Base-by-base conservation (phyloP, 1,139 yeast species). In the Sugiyamaella castrensis region DNA sequence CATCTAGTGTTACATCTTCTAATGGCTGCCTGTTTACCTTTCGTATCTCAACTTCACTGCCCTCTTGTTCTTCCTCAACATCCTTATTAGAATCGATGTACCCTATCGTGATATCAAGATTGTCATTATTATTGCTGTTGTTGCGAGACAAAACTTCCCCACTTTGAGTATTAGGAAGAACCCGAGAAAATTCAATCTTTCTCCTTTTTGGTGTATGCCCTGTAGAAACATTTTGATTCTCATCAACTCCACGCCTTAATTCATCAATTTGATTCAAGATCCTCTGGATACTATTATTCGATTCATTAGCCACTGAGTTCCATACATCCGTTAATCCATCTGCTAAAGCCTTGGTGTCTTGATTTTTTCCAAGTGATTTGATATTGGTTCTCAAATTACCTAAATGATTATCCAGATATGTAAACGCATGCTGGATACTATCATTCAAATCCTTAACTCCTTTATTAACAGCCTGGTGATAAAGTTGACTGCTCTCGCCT, bases 181-280 rank as follows among this genome's bases (percentile, higher is more conserved):
- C 45, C 16, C 53, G 26, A 15, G 53, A 32, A 29, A 34, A 50
- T 30, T 48, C 52, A 11, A 51, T 19, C 37, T 46, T 46, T 8
- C 47, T 24, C 29, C 52, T 39, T 35, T 51, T 51, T 2, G 54
- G 54, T 13, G 54, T 51, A 13, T 44, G 19, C 2, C 54, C 54
- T 2, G 50, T 37, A 27, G 53, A 34, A 6, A 29, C 2, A 35
- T 36, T 35, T 34, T 35, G 16, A 15, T 29, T 29, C 6, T 19
- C 19, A 28, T 42, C 34, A 8, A 42, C 19, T 4, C 46, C 36
- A 16, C 30, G 36, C n/a, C 31, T 27, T 30, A 35, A 13, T 8
- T 28, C 31, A 19, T 9, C 30, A 26, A 42, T 12, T 28, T 29
- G 40, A 10, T 28, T 29, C 27, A 42, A n/a, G 16, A 35, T 42